Evolutionary conservation across 2,329 filamentous ascomycete species (phyloP).

Genomic region (Penicillium polonicum): DNA sequence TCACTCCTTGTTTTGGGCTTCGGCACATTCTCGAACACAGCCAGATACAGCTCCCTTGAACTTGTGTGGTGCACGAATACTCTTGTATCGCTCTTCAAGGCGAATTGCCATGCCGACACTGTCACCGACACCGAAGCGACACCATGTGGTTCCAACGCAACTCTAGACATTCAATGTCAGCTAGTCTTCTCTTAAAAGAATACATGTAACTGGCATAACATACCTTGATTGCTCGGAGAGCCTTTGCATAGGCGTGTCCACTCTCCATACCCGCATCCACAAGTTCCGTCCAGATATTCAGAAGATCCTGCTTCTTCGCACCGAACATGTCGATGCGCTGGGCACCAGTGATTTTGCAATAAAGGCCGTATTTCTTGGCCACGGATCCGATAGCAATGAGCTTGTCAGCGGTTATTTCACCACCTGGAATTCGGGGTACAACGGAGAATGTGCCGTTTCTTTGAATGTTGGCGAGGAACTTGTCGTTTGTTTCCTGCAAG

Average conservation of each 20-base stretch:
- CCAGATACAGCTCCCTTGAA: constrained; percentile 87
- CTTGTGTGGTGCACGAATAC: constrained; percentile 84
- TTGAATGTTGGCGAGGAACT: constrained; percentile 85
- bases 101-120: constrained; percentile 88
- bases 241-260: constrained; percentile 88
- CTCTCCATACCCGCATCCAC: constrained; percentile 85
- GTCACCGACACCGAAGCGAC: constrained; percentile 82
- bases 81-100: constrained; percentile 88
- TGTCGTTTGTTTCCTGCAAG: constrained; percentile 87
- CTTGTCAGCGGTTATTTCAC: constrained; percentile 85
- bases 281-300: constrained; percentile 76
- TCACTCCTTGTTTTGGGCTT: constrained; percentile 88
- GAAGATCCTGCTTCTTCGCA: constrained; percentile 80
- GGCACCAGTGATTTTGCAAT: constrained; percentile 89
- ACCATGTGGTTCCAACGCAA: constrained; percentile 90
- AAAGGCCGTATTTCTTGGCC: constrained; percentile 78
- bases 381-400: constrained; percentile 80
- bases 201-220: not conserved
- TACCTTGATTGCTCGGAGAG: constrained; percentile 76
- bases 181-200: not conserved
- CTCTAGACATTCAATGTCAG: constrained; percentile 48
- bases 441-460: constrained; percentile 89
- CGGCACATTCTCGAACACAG: constrained; percentile 88
- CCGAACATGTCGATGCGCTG: constrained; percentile 94
- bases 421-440: constrained; percentile 75